Evolutionary conservation across 805 yeast species (phyloP), one percentile per base, ranked within the genome.

Genomic region (Ogataea glucozyma): DNA sequence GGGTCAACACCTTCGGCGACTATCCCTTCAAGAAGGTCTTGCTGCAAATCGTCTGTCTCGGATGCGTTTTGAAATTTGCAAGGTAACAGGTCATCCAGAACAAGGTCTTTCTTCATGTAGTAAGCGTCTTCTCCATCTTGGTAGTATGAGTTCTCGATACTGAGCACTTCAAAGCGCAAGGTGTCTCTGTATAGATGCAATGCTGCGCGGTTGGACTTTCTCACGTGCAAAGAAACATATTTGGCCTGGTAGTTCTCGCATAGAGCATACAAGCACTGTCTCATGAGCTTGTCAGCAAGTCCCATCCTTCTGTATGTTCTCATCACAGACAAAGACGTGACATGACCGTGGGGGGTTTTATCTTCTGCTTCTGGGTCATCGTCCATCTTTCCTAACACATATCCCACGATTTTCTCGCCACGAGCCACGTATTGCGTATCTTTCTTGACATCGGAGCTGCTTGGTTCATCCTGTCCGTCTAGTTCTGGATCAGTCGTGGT

Each of bases 51-150:
- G 58, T 85, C 93, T 26, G 64, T 75, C 9, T 56, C 64, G 21
- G 60, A 64, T 14, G 72, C 72, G 13, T 69, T 70, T 50, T 79
- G 81, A 48, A 75, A 76, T 31, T 65, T 63, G 44, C 77, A 73
- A 17, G 91, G 89, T 33, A 79, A 47, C 48, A 85, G 67, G 19
- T 82, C 84, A 12, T 82, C 81, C 34, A 81, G 58, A 16, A 69
- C 70, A 51, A 88, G 71, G 2, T 70, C 73, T 60, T 86, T 86
- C 60, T 80, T 81, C 99, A 93, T 93, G 30, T 93, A 85, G 64
- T 90, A 91, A 12, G 99, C 99, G 66, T 93, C 97, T 66, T 93
- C 99, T 23, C 95, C 96, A 65, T 93, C 97, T 40, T 90, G 97
- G 58, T 93, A 93, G 64, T 93, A 93, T n/a, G 85, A 76, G 51